Evolutionary conservation across 1,284 basidiomycete genomes (phyloP), one percentile per base, ranked within the genome.

Genomic region (Leccinum subfulvum): DNA sequence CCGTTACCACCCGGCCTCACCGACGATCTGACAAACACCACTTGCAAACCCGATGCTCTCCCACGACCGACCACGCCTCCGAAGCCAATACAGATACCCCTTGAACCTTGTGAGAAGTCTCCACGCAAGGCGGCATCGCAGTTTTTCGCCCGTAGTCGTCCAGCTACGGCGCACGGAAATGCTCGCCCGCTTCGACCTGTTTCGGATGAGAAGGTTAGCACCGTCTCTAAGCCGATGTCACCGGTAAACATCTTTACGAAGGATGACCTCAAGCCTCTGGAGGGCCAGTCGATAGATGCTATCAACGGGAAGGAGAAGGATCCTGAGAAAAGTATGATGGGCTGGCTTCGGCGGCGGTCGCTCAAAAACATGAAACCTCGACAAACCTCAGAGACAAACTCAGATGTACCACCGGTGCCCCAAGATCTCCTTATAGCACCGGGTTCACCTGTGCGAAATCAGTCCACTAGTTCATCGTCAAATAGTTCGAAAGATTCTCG

Each of bases 301-400:
- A 66, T 69, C 13, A 77, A 77, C 61, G 77, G 77, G 11, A 80
- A 77, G 66, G 78, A 78, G 35, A 80, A 75, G 66, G 75, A 76
- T 56, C 71, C 79, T 6, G 81, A 82, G 64, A 76, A 77, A 65
- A 81, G 79, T 66, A 60, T 80, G 56, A 80, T 79, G 58, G 66
- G 73, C 13, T 90, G 88, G 88, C 84, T 88, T 64, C 84, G 83
- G 69, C 80, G 83, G 65, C 82, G 81, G 75, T 82, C 82, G 61
- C 39, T 66, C 58, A 73, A 74, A 68, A 69, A 63, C 59, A 49
- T 65, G 59, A 69, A 62, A 61, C 39, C 66, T 41, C 74, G 73
- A 14, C 68, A 71, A 30, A 64, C 52, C 49, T 74, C 58, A 52
- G 73, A 74, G 37, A 54, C 49, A 18, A 66, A 57, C 26, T 4